Percentiles rank a stretch among this genome's conserved stretches.
These are phyloP conservation scores for Nakazawaea wickerhamii DNA, from an alignment of 805 yeast species.

Conservation along the genomic window DNA sequence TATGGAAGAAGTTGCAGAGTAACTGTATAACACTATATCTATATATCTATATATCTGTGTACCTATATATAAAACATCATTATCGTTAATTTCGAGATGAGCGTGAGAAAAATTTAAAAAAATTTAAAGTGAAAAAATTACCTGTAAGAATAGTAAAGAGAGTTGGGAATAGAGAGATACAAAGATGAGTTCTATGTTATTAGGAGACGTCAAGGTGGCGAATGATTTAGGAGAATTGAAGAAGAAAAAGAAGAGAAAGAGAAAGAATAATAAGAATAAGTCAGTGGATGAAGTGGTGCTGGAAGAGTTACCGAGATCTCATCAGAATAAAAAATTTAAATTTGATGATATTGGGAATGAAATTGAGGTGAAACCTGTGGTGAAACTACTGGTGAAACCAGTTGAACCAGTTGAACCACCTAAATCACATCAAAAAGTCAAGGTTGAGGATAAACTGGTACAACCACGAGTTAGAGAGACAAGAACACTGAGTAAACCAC, in stretches of 20 bases:
- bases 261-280: conserved; percentile 3
- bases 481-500: conserved; percentile 5
- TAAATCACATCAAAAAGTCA: not conserved
- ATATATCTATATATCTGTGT: not conserved
- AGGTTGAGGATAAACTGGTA: not conserved
- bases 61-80: not conserved
- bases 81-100: not conserved
- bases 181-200: conserved; percentile 1
- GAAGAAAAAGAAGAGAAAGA: conserved; percentile 7
- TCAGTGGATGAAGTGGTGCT: not conserved
- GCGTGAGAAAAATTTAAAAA: not conserved
- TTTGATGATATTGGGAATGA: conserved; percentile 16
- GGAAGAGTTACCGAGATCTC: not conserved
- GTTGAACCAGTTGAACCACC: too few relatives aligned
- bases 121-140: not conserved
- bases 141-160: not conserved
- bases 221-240: not conserved
- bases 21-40: not conserved
- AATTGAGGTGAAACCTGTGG: not conserved
- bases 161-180: not conserved
- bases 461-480: conserved; percentile 8
- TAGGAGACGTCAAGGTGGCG: not conserved
- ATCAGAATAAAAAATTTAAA: conserved; percentile 22
- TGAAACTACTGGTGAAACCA: too few relatives aligned
- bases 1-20: conserved; percentile 26